Evolutionary conservation across 768 basidiomycete genomes (phyloP).

Genomic region (Chalciporus sphaerocephalus): DNA sequence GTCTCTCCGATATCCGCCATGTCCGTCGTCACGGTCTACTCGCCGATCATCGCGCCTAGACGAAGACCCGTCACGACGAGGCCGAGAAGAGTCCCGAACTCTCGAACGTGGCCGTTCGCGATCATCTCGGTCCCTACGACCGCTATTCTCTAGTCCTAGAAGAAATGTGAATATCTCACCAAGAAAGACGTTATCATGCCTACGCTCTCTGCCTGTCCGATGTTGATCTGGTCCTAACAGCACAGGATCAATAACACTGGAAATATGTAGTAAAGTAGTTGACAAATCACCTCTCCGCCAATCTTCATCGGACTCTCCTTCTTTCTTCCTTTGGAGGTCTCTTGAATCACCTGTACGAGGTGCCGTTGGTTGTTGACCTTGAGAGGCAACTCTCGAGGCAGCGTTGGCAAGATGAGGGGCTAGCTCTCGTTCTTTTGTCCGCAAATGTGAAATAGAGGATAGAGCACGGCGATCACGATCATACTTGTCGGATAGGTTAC

Average conservation of each 20-base stretch:
- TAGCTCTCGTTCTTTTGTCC: slow-evolving; percentile 64
- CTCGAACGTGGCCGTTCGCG: slow-evolving; percentile 65
- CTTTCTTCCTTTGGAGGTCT: slow-evolving; percentile 61
- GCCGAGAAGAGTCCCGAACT: slow-evolving; percentile 57
- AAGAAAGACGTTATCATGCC: slow-evolving; percentile 18
- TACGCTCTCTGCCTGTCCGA: slow-evolving; percentile 58
- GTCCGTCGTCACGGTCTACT: slow-evolving; percentile 31
- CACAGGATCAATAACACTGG: slow-evolving; percentile 1
- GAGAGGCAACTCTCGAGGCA: slow-evolving; percentile 39
- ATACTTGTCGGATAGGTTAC: slow-evolving; percentile 82
- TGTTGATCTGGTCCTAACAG: slow-evolving; percentile 43
- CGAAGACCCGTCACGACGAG: slow-evolving; percentile 55
- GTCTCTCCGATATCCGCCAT: slow-evolving; percentile 22
- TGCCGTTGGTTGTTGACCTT: slow-evolving; percentile 32
- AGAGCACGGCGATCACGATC: slow-evolving; percentile 74
- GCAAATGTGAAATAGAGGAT: slow-evolving; percentile 42
- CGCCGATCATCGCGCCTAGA: slow-evolving; percentile 46
- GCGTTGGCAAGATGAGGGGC: slow-evolving; percentile 53
- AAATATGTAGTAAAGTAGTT: not conserved
- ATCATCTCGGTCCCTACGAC: slow-evolving; percentile 55
- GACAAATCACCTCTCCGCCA: slow-evolving; percentile 71
- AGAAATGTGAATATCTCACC: slow-evolving; percentile 5
- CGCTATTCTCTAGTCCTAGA: slow-evolving; percentile 45
- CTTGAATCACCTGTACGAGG: slow-evolving; percentile 55
- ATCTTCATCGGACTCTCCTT: slow-evolving; percentile 72